Evolutionary conservation across 225 moss, liverwort and hornwort genomes (phyloP), one percentile per base, ranked within the genome.

Genomic region (Polytrichum formosum): DNA sequence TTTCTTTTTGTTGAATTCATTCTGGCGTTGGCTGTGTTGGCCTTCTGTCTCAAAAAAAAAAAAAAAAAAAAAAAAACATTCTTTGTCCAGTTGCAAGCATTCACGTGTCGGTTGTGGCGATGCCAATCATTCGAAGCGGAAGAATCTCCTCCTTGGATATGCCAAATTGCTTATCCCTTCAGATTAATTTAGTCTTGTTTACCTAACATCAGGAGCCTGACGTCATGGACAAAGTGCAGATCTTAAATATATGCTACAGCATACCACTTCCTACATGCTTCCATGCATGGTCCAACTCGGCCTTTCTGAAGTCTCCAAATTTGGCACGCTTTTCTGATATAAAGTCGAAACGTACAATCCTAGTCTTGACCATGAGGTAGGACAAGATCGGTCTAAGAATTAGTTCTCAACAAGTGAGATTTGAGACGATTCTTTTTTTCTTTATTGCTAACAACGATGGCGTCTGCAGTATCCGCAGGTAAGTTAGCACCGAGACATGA

Each of bases 91-190:
- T 46, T 46, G 46, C 46, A 13, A 46, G 46, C 46, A 46, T 46
- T 46, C 46, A 46, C 46, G 46, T 46, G 46, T 46, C 46, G 16
- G 46, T 4, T 46, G 46, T 46, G 16, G 13, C 46, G 16, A 46
- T 16, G 46, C 16, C 16, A 46, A 46, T 46, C 10, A 13, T 58
- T 23, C 58, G 9, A 23, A 58, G 62, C 26, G 62, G 13, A 27
- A 63, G 62, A 28, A 63, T 63, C 27, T 63, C 21, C 62, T 27
- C 27, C 27, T 63, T 63, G 62, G 27, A 63, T 63, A 63, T 63
- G 62, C 62, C 16, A 58, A 58, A 23, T 9, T 58, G 23, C 23
- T 23, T 22, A 23, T 58, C 46, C 4, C 46, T 16, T 46, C 46
- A 46, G 46, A 16, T 46, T 46, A 46, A 46, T 58, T 58, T 58